phyloP scores from a whole-genome alignment of 768 basidiomycete species.

The Serendipita vermifera region DNA sequence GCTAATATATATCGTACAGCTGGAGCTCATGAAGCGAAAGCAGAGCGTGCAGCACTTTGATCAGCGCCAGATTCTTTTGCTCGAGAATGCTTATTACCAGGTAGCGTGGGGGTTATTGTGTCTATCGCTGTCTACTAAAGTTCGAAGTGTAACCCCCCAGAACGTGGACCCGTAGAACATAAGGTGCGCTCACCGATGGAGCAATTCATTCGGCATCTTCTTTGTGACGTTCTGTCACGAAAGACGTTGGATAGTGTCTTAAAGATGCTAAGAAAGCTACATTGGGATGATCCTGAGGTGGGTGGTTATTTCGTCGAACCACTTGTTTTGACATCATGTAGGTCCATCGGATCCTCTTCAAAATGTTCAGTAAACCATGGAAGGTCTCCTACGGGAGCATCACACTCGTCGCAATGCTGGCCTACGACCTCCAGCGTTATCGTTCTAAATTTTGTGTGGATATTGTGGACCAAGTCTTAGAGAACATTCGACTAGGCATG shows the following conservation, averaged over 20 bases:
- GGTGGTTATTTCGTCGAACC: slow-evolving; percentile 7
- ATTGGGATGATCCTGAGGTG: slow-evolving; percentile 72
- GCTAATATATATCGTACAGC: slow-evolving; percentile 28
- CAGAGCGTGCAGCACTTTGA: slow-evolving; percentile 90
- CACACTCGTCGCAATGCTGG: slow-evolving; percentile 80
- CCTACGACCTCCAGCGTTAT: slow-evolving; percentile 89
- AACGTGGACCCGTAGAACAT: slow-evolving; percentile 71
- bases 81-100: slow-evolving; percentile 98
- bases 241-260: slow-evolving; percentile 93
- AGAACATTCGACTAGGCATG: slow-evolving; percentile 79
- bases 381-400: slow-evolving; percentile 91
- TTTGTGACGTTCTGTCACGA: slow-evolving; percentile 85
- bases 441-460: slow-evolving; percentile 78
- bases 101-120: slow-evolving; percentile 27
- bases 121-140: slow-evolving; percentile 11
- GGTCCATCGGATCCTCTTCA: slow-evolving; percentile 56
- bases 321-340: slow-evolving; percentile 17
- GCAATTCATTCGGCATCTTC: slow-evolving; percentile 88
- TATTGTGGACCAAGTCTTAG: slow-evolving; percentile 88
- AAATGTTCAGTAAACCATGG: slow-evolving; percentile 96
- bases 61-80: slow-evolving; percentile 70
- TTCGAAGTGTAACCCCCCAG: slow-evolving; percentile 86
- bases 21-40: slow-evolving; percentile 91
- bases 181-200: slow-evolving; percentile 80
- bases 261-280: slow-evolving; percentile 80